These are phyloP conservation scores for Colletotrichum gloeosporioides DNA, from an alignment of 2,329 filamentous ascomycete species.

Conservation along the genomic window DNA sequence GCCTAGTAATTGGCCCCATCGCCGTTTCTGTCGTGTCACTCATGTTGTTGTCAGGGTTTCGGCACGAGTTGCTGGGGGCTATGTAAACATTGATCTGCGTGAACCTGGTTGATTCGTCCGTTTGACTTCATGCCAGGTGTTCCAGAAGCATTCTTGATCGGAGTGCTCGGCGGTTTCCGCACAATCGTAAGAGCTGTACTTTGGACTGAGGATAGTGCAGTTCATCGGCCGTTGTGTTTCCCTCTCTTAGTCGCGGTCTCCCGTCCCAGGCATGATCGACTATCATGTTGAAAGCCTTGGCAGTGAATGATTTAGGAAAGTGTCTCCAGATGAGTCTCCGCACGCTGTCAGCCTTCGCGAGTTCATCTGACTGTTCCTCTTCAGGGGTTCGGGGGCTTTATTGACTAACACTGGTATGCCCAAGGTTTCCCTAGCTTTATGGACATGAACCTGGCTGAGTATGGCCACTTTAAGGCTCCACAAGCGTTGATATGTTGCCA, in stretches of 20 bases:
- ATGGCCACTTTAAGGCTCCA: background rate
- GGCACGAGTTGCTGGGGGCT: background rate
- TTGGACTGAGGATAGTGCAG: background rate
- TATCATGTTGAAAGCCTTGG: background rate
- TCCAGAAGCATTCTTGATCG: background rate
- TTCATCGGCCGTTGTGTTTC: background rate
- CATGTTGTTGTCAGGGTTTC: background rate
- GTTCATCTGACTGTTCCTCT: background rate
- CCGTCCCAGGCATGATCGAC: background rate
- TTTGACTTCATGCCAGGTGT: background rate
- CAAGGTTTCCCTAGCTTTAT: background rate
- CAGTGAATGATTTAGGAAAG: background rate
- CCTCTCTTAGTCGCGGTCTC: background rate
- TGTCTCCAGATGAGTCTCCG: background rate
- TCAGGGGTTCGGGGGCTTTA: fast-evolving
- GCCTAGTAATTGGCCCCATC: constrained; percentile 5
- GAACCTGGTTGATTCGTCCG: background rate
- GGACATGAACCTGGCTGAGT: background rate
- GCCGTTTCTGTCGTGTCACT: background rate
- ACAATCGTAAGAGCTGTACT: background rate
- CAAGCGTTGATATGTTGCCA: background rate
- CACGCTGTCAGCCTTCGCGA: background rate
- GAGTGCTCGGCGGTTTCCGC: background rate
- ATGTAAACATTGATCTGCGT: background rate
- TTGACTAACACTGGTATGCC: background rate